Evolutionary conservation across 768 basidiomycete species (phyloP).

Genomic region (Suillus bovinus): DNA sequence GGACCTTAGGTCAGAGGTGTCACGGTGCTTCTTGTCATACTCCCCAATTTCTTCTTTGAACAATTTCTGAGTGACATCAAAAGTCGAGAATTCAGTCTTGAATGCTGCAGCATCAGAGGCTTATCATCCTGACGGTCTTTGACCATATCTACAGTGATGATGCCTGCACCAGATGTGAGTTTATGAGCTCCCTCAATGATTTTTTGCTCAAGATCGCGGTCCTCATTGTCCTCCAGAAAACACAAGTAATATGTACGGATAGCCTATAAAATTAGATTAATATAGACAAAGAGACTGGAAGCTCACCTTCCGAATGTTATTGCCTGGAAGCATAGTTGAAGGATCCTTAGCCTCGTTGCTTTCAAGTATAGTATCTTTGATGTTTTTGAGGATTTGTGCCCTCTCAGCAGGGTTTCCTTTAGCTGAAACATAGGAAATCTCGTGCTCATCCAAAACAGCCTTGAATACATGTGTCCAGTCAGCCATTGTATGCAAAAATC

Average conservation of each 20-base stretch:
- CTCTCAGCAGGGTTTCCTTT: no score
- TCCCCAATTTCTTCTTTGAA: neutral
- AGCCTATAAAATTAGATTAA: neutral
- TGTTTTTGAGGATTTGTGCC: no score
- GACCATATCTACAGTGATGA: neutral
- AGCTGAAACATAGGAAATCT: no score
- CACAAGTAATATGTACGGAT: neutral
- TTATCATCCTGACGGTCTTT: neutral
- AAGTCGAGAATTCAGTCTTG: neutral
- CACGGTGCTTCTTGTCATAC: neutral
- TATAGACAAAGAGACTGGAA: no score
- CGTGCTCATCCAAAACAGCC: no score
- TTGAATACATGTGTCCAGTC: no score
- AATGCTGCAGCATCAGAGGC: neutral
- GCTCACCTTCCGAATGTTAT: no score
- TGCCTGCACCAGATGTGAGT: neutral
- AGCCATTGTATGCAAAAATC: no score
- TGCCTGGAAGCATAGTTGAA: no score
- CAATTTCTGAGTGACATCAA: neutral
- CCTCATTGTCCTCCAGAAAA: neutral
- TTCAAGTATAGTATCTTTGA: no score
- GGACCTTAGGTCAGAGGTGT: neutral
- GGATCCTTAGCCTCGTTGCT: no score
- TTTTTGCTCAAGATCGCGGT: neutral
- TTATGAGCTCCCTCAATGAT: neutral